Conservation (phyloP, 352 stramenopile genomes). For the Phytophthora podocarpi region DNA sequence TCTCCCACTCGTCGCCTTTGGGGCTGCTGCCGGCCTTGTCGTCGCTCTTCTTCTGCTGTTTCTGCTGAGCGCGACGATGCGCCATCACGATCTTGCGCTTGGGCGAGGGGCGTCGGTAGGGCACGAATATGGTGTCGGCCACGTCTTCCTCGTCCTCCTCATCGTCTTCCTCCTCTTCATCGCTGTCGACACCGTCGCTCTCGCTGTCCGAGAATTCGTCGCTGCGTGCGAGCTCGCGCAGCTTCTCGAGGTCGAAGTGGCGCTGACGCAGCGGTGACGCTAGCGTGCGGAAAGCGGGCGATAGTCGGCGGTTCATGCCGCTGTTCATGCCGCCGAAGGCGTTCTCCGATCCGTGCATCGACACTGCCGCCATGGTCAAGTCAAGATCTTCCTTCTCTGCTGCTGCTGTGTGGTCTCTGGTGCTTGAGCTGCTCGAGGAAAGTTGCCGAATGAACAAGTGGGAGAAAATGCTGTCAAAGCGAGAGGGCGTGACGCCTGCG, state of each 20-base stretch:
- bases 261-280: conserved; percentile 52
- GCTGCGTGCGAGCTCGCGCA: conserved; percentile 71
- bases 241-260: conserved; percentile 61
- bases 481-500: conserved; percentile 5
- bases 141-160: conserved; percentile 44
- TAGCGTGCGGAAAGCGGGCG: conserved; percentile 59
- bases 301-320: conserved; percentile 45
- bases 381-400: conserved; percentile 3
- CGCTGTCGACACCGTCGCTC: conserved; percentile 71
- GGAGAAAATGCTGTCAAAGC: not conserved
- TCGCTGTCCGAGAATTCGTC: conserved; percentile 87
- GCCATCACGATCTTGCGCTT: conserved; percentile 28
- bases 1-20: conserved; percentile 77
- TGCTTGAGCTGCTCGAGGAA: conserved; percentile 23
- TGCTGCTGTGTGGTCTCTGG: not conserved
- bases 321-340: conserved; percentile 53
- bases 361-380: conserved; percentile 58
- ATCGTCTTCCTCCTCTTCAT: conserved; percentile 49
- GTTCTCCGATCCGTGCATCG: conserved; percentile 54
- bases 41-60: conserved; percentile 39
- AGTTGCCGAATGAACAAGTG: conserved; percentile 35
- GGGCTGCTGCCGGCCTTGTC: conserved; percentile 45
- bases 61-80: conserved; percentile 22
- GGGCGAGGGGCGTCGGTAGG: conserved; percentile 45
- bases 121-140: conserved; percentile 59